phyloP scores from a whole-genome alignment of 306 rosid species.

The Corylus americana region DNA sequence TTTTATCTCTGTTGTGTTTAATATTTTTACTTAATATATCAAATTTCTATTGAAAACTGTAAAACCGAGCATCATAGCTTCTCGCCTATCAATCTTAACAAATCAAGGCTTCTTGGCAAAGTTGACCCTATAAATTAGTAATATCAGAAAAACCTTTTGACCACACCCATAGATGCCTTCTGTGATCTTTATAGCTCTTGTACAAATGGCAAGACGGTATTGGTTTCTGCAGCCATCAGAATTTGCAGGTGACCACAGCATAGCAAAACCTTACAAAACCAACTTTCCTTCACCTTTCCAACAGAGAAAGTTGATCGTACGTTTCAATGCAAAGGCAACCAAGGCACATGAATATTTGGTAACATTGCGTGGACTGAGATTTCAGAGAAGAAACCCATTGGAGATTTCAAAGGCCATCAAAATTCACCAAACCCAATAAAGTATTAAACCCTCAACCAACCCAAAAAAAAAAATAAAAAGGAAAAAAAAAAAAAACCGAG shows the following conservation, averaged over 20 bases:
- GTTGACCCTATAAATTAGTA: no score
- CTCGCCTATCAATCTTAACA: no score
- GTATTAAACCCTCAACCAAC: not conserved
- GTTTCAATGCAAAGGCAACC: not conserved
- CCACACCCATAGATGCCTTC: no score
- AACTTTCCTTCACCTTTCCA: not conserved
- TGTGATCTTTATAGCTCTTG: no score
- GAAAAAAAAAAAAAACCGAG: no score
- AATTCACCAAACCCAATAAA: not conserved
- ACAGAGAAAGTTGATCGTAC: not conserved
- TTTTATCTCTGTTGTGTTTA: no score
- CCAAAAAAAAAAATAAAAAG: not conserved
- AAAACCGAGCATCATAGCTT: no score
- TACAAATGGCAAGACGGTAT: not conserved
- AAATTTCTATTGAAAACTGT: no score
- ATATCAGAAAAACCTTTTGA: no score
- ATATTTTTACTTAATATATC: no score
- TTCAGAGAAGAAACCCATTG: slow-evolving; percentile 27
- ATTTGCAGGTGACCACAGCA: not conserved
- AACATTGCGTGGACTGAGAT: slow-evolving; percentile 27
- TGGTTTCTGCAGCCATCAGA: not conserved
- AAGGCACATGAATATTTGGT: slow-evolving; percentile 10
- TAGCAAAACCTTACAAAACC: not conserved
- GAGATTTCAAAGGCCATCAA: slow-evolving; percentile 11
- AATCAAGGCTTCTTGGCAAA: no score